phyloP scores from a whole-genome alignment of 306 rosid species.

The Boehmeria nivea region DNA sequence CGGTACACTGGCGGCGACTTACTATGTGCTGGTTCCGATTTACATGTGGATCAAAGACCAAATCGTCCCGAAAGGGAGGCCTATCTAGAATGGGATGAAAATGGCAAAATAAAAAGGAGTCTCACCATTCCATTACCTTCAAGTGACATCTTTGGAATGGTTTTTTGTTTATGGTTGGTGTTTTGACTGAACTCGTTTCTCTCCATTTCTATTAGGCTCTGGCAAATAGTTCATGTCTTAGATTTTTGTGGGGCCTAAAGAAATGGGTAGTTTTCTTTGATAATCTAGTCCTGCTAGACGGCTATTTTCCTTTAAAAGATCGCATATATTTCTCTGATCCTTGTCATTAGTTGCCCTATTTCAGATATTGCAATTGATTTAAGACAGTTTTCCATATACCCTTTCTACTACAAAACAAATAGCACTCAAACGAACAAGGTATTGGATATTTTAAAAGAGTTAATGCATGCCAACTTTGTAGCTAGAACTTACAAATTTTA shows the following conservation, averaged over 20 bases:
- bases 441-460: neutral
- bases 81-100: conserved; percentile 34
- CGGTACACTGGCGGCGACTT: conserved; percentile 77
- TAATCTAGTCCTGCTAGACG: neutral
- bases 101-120: neutral
- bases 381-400: no score
- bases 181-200: neutral
- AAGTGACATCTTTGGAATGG: neutral
- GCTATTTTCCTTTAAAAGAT: no score
- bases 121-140: neutral
- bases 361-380: no score
- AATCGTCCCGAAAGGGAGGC: conserved; percentile 68
- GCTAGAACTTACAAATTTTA: no score
- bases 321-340: no score
- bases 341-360: no score
- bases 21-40: conserved; percentile 70
- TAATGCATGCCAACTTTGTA: neutral
- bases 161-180: neutral
- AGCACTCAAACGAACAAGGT: neutral
- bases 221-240: neutral
- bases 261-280: neutral
- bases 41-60: conserved; percentile 94
- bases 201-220: neutral
- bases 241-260: conserved; percentile 4
- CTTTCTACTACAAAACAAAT: no score